Base-by-base conservation (phyloP, 164 flowering plant species). In the Umbilicus rupestris region DNA sequence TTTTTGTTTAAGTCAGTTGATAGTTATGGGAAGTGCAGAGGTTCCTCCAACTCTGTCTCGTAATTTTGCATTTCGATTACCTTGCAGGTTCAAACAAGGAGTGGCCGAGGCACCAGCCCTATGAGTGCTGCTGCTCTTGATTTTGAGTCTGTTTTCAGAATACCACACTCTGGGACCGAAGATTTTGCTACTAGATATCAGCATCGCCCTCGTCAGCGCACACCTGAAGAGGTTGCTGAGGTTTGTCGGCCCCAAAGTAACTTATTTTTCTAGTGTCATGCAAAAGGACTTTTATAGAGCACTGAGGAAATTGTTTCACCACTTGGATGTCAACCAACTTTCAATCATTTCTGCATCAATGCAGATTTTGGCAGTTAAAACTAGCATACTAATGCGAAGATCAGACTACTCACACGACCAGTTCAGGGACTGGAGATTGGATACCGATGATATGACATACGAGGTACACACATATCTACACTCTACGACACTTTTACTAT, bases 301-400 rank as follows among this genome's bases (percentile, higher is more conserved):
- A 35, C 37, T 35, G 7, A 35, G 7, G 7, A 7, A 35, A 35
- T 35, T 35, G 37, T 35, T 35, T 3, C 7, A 35, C 37, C 37
- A 35, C 37, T 35, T 35, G 37, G 6, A 35, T 35, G 37, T 7
- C 4, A 2, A 39, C 28, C 33, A 22, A 31, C 19, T 45, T 14
- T 7, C 4, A 45, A 39, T 46, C 31, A 19, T 20, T 39, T 4
- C 15, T 66, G 60, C 9, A 47, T 66, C 62, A 60, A 0, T 77
- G 84, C 86, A 94, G 98, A 83, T 86, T n/a, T 77, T 87, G 78
- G 76, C 83, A 89, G 76, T 89, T 30, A 92, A 85, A 68, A 75
- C 78, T 67, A 71, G 79, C 72, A 37, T 87, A 37, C 65, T 85
- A 29, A 72, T 82, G 81, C 88, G 87, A 57, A 86, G 88, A 74